These are phyloP conservation scores for Bruguiera sexangula DNA, from an alignment of 345 rosid species.

Conservation along the genomic window DNA sequence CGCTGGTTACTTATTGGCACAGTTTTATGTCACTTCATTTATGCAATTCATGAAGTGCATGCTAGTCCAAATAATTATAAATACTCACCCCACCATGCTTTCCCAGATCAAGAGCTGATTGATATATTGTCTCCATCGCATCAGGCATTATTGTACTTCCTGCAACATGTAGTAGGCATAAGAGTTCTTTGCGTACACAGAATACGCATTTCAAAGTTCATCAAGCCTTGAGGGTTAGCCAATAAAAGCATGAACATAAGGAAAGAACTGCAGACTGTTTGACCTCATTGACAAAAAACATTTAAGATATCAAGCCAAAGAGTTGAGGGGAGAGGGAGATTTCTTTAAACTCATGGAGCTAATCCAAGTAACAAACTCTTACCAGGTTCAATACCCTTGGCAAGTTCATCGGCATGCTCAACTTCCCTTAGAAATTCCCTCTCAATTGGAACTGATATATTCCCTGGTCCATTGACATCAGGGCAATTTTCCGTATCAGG, in stretches of 20 bases:
- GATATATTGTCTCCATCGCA: slow-evolving; percentile 91
- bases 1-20: not conserved
- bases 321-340: not conserved
- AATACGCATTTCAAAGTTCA: too few species aligned
- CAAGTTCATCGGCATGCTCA: slow-evolving; percentile 81
- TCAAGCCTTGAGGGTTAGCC: too few species aligned
- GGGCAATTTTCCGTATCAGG: slow-evolving; percentile 37
- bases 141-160: slow-evolving; percentile 83
- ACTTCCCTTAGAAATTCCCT: slow-evolving; percentile 73
- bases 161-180: slow-evolving; percentile 22
- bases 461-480: slow-evolving; percentile 38
- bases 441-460: slow-evolving; percentile 57
- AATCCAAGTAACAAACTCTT: slow-evolving; percentile 16
- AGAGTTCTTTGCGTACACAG: not conserved
- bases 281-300: not conserved
- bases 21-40: too few species aligned
- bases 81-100: slow-evolving; percentile 73
- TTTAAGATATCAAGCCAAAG: not conserved
- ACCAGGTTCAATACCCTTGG: slow-evolving; percentile 74
- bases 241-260: too few species aligned
- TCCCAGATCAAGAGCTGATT: slow-evolving; percentile 84
- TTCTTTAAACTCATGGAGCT: not conserved
- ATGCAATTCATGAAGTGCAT: too few species aligned
- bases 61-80: not conserved
- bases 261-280: too few species aligned